Conservation (phyloP, 768 basidiomycete species). For the Termitomyces sp. region DNA sequence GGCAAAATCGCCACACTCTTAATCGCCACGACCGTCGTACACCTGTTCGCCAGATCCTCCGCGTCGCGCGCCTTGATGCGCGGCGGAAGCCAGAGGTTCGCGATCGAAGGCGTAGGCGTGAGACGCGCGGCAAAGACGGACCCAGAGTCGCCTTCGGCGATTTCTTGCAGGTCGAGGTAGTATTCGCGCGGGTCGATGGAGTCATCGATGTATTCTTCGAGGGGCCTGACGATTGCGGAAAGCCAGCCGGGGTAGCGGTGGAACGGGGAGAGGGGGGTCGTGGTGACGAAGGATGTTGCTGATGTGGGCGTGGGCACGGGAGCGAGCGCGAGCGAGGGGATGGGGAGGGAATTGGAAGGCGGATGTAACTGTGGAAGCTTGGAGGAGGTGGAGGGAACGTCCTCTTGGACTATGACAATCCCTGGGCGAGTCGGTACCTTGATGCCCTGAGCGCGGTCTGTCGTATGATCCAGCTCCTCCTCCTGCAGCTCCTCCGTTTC, state of each 20-base stretch:
- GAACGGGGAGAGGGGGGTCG: constrained; percentile 29
- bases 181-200: constrained; percentile 54
- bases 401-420: not conserved
- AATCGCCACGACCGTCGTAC: constrained; percentile 59
- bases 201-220: constrained; percentile 61
- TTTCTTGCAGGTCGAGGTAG: constrained; percentile 67
- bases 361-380: not conserved
- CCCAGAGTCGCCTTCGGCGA: constrained; percentile 82
- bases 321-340: not conserved
- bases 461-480: constrained; percentile 11
- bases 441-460: not conserved
- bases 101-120: constrained; percentile 3
- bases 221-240: constrained; percentile 50
- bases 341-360: not conserved
- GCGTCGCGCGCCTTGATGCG: constrained; percentile 32
- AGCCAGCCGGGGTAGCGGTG: constrained; percentile 61
- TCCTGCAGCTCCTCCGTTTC: constrained; percentile 1
- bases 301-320: not conserved
- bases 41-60: constrained; percentile 27
- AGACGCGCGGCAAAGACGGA: constrained; percentile 52
- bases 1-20: constrained; percentile 65
- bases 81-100: constrained; percentile 34
- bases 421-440: not conserved
- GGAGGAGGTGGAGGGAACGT: not conserved
- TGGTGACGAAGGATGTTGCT: not conserved